Evolutionary conservation across 2,329 filamentous ascomycete species (phyloP), one percentile per base, ranked within the genome.

Genomic region (Ascochyta koolunga): DNA sequence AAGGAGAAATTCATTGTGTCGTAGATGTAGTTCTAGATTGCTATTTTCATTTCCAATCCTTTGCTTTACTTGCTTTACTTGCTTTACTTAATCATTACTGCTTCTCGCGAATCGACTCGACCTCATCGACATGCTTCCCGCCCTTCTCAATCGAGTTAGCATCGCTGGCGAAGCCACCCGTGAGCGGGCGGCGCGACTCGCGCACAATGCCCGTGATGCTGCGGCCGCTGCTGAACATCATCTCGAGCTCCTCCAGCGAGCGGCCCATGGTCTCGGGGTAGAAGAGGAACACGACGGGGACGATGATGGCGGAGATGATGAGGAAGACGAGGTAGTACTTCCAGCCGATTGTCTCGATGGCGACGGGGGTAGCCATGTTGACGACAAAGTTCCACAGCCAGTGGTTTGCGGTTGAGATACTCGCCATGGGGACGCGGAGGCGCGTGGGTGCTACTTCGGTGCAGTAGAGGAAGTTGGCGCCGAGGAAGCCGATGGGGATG

Each of bases 401-500:
- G 59, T 81, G 79, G 59, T 80, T 82, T 0, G 80, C 82, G 0
- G 83, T 85, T 0, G 80, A 82, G 35, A 86, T 80, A 29, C 80
- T 79, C 2, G 81, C 80, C 78, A 86, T 84, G 18, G 81, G 78
- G 54, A 82, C 80, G 18, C 82, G 75, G 24, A 83, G 68, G 10
- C 78, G 72, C 15, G 81, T 73, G 1, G 83, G 83, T 0, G 83
- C 82, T 16, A 86, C 75, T 62, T 86, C 83, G 1, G 83, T 80
- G 53, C 82, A 83, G 70, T 86, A 86, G 18, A 86, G 74, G 72
- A 85, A 86, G 61, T 84, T 85, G 27, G 82, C 79, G 1, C 84
- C 83, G 0, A 85, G 76, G 72, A 84, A 85, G 0, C 83, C 84
- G 51, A 85, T 81, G 0, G 82, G 82, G 38, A 85, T 81, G 70